phyloP scores from a whole-genome alignment of 805 yeast species.

The Candida morakotiae region DNA sequence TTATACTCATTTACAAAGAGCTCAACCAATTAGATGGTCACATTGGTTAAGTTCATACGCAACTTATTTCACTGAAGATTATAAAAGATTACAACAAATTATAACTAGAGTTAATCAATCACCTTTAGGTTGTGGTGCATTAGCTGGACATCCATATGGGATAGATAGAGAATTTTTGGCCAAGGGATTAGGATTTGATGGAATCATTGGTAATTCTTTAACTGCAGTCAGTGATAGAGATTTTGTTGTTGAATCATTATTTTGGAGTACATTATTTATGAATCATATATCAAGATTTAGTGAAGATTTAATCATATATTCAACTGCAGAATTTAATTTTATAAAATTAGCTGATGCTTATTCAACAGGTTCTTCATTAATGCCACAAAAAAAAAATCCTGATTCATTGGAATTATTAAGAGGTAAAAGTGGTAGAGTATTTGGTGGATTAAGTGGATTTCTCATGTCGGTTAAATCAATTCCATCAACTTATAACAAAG shows the following conservation, averaged over 20 bases:
- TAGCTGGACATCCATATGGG: constrained; percentile 99
- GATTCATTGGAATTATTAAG: constrained; percentile 92
- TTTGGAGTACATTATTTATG: constrained; percentile 94
- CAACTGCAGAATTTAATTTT: constrained; percentile 97
- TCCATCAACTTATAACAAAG: constrained; percentile 97
- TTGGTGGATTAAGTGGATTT: constrained; percentile 93
- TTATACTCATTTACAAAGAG: constrained; percentile 96
- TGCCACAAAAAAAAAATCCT: constrained; percentile 99
- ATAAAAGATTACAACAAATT: constrained; percentile 77
- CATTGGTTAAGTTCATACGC: constrained; percentile 96
- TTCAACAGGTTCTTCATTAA: constrained; percentile 95
- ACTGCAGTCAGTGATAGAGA: constrained; percentile 98
- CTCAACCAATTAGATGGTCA: constrained; percentile 99
- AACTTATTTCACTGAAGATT: constrained; percentile 89
- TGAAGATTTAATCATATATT: constrained; percentile 92
- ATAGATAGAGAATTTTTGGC: constrained; percentile 92
- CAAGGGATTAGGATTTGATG: constrained; percentile 68
- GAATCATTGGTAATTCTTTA: constrained; percentile 91
- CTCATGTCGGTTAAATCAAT: constrained; percentile 95
- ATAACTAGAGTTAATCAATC: constrained; percentile 78
- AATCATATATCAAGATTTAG: constrained; percentile 92
- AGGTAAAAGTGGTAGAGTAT: constrained; percentile 96
- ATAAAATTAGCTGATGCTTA: constrained; percentile 93
- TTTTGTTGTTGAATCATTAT: constrained; percentile 90
- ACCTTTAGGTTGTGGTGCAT: constrained; percentile 96